phyloP scores from a whole-genome alignment of 2,329 filamentous ascomycete genomes.

The Fusarium illudens region DNA sequence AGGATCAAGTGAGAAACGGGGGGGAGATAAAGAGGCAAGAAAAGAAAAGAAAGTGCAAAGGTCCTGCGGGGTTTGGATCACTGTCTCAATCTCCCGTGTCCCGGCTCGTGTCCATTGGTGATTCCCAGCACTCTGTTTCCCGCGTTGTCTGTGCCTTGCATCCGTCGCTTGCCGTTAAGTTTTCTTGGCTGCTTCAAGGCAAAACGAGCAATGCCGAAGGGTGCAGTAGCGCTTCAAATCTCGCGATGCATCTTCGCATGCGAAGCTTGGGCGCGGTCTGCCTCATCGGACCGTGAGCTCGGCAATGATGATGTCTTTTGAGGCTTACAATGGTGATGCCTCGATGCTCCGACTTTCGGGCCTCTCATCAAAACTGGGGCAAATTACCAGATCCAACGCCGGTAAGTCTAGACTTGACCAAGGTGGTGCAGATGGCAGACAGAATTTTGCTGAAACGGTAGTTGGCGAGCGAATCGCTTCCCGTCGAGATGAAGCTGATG shows the following conservation, averaged over 20 bases:
- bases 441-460: conserved; percentile 7
- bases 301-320: not conserved
- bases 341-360: not conserved
- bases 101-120: not conserved
- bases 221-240: not conserved
- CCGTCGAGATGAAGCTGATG: conserved; percentile 5
- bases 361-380: conserved; percentile 8
- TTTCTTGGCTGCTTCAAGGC: not conserved
- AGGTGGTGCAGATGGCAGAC: not conserved
- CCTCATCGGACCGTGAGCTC: not conserved
- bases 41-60: not conserved
- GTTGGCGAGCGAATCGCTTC: not conserved
- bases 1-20: not conserved
- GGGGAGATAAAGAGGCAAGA: not conserved
- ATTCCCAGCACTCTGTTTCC: no score
- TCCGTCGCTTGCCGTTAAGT: not conserved
- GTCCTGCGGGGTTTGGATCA: not conserved
- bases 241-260: not conserved
- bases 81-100: conserved; percentile 21
- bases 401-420: not conserved
- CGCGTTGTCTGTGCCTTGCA: not conserved
- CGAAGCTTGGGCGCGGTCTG: not conserved
- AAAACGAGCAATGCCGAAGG: not conserved
- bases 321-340: conserved; percentile 11
- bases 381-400: conserved; percentile 8